Base-by-base conservation (phyloP, 2,329 filamentous ascomycete genomes). In the Saccharata proteae region DNA sequence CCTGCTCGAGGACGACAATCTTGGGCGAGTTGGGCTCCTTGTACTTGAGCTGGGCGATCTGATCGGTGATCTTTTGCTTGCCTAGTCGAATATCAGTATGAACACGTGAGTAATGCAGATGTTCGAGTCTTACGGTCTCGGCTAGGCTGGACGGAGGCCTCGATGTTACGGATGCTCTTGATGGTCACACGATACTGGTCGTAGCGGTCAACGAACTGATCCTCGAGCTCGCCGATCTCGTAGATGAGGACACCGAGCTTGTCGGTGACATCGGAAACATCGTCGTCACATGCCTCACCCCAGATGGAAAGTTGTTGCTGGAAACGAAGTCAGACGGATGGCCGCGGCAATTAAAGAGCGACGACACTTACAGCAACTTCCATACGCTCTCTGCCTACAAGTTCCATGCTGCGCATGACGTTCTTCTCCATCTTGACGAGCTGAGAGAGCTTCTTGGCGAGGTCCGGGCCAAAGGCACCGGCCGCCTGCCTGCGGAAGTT, bases 391-490 rank as follows among this genome's bases (percentile, higher is more conserved):
- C 85, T 79, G 26, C 85, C 85, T 32, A 96, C 90, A 29, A 84
- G 71, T 57, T 98, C 90, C 70, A 96, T 77, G 57, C 85, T 94
- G 59, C 90, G 84, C 90, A 98, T 98, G 35, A 94, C 83, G 55
- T 98, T 96, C 77, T 98, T 98, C 67, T 98, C 90, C 90, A 98
- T 98, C 74, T 98, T 98, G 41, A 98, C 90, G 32, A 98, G 74
- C 65, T 93, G 83, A 23, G 86, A 84, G 40, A 98, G 77, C 72
- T 98, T 98, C 73, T 93, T 94, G 37, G 90, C 80, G 37, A 98
- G 77, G 50, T 98, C 90, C 36, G 86, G 75, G 20, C 75, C 75
- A 49, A 84, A 85, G 46, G 80, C 77, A 44, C 80, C 81, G 41
- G 80, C 79, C 25, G 77, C 71, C 51, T 79, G 78, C 52, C 75